Percentiles rank a stretch among this genome's conserved stretches.
These are phyloP conservation scores for Phoma herbarum DNA, from an alignment of 2,329 filamentous ascomycete species.

Conservation along the genomic window DNA sequence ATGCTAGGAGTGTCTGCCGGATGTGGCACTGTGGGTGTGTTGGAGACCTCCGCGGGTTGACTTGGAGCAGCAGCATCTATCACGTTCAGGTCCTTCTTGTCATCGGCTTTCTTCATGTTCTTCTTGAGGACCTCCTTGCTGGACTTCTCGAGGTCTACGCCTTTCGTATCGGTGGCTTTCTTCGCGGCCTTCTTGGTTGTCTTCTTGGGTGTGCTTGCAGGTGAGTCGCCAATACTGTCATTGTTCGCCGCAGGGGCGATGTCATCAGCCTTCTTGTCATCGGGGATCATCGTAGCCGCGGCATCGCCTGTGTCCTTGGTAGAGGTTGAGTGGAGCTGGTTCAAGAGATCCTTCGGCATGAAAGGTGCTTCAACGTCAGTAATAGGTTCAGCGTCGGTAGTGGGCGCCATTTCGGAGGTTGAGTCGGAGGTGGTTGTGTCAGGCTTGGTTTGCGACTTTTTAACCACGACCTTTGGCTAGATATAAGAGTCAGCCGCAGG, in stretches of 20 bases:
- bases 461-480: slow-evolving; percentile 12
- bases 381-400: background rate
- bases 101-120: background rate
- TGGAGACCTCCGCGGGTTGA: background rate
- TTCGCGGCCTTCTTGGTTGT: background rate
- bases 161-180: background rate
- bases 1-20: background rate
- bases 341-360: background rate
- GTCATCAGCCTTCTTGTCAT: background rate
- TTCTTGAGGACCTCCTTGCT: slow-evolving; percentile 2
- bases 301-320: background rate
- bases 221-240: background rate
- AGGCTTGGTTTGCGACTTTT: slow-evolving; percentile 6
- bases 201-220: background rate
- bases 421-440: background rate
- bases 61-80: background rate
- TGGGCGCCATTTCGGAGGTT: background rate
- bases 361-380: background rate
- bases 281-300: background rate
- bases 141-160: background rate
- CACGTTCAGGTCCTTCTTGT: background rate
- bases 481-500: slow-evolving; percentile 9
- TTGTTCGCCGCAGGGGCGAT: background rate
- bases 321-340: background rate
- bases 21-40: background rate